These are phyloP conservation scores for Rachicladosporium sp. DNA, from an alignment of 2,329 filamentous ascomycete species.

Conservation along the genomic window DNA sequence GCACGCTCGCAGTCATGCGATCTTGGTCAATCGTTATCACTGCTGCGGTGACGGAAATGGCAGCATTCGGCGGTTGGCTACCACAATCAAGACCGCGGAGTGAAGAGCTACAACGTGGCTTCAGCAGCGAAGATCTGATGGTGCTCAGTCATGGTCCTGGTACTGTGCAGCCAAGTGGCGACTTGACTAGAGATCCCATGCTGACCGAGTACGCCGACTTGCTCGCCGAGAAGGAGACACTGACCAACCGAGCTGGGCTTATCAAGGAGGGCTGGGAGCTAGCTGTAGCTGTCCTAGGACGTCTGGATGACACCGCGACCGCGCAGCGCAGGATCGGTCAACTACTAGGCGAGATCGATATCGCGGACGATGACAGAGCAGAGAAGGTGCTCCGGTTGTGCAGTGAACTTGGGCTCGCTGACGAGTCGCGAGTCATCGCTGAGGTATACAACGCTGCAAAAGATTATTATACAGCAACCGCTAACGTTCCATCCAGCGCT, in stretches of 20 bases:
- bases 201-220: constrained; percentile 65
- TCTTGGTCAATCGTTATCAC: constrained; percentile 72
- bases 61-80: constrained; percentile 73
- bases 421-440: constrained; percentile 68
- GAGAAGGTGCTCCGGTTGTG: constrained; percentile 73
- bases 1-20: constrained; percentile 60
- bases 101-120: constrained; percentile 41
- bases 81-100: constrained; percentile 42
- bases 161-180: constrained; percentile 30
- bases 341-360: constrained; percentile 59
- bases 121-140: constrained; percentile 76
- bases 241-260: neutral
- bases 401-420: constrained; percentile 62
- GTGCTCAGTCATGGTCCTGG: constrained; percentile 60
- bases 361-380: constrained; percentile 58
- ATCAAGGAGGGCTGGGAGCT: constrained; percentile 69
- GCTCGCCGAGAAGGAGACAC: constrained; percentile 32
- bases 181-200: constrained; percentile 74
- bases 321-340: constrained; percentile 64
- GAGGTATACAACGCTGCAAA: constrained; percentile 48
- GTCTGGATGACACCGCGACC: constrained; percentile 60
- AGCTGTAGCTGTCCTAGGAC: constrained; percentile 67
- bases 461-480: neutral
- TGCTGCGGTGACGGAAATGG: constrained; percentile 69
- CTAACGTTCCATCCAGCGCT: constrained; percentile 46